Base-by-base conservation (phyloP, 148 eudicot genomes). In the Mesembryanthemum crystallinum region DNA sequence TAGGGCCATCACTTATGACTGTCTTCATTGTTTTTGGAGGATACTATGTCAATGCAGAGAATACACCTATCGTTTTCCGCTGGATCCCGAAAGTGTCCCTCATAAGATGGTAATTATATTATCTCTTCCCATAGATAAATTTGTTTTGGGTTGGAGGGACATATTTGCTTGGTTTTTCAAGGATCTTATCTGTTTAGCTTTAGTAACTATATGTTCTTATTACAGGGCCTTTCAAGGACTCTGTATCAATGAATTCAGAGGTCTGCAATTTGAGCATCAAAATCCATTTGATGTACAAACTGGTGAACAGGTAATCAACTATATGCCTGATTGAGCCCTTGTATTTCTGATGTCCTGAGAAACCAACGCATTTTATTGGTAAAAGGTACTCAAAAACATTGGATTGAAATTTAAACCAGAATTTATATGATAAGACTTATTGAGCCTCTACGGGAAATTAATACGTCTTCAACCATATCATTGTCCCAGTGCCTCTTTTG, bases 211-310 rank as follows among this genome's bases (percentile, higher is more conserved):
- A 74, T 57, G 67, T 24, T 60, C 51, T 71, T 71, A 42, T 62
- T 75, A 59, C 82, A 95, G 99, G 99, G 99, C 97, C 49, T 95
- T 92, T 84, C 92, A 95, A 88, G 99, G 99, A 82, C 94, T 95
- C 73, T 95, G 97, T 88, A 95, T 95, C 78, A 95, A 92, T 76
- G 99, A 95, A 83, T 92, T 95, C 73, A 87, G 79, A 64, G 99
- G 94, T 72, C 94, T 95, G 72, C 79, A 90, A 67, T 95, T 95
- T 80, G 97, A 95, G 70, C 92, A 88, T 83, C 91, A 90, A 78
- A 73, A 90, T 80, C 80, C 96, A 64, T 87, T 81, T 73, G 99
- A 95, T 80, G 61, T 92, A 78, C 96, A 90, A 85, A 84, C 91
- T 69, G 99, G 99, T 20, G 94, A 95, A 81, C 99, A 91, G 95